Base-by-base conservation (phyloP, 2,329 filamentous ascomycete species). In the Exutisphaerella laricina region DNA sequence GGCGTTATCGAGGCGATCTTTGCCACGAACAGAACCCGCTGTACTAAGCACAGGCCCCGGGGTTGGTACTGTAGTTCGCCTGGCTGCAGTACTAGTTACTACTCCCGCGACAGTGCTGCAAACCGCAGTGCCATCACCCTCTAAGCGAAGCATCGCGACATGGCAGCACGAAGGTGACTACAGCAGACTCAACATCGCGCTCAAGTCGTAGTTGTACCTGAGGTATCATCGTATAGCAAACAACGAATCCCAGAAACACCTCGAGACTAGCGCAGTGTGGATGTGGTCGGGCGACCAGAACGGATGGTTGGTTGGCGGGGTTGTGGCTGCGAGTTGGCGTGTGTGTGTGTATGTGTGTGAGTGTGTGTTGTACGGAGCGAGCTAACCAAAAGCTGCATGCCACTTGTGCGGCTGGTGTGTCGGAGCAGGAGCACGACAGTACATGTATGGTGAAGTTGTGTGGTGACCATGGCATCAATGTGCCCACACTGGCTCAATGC, bases 391-490 rank as follows among this genome's bases (percentile, higher is more conserved):
- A 10, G 32, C 32, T 26, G 17, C 23, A 20, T 35, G 32, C 32
- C 32, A 35, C 32, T 21, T 23, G 32, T 16, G 20, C 32, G 22
- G 12, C 17, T 13, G 16, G 13, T 5, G 23, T 9, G 5, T 33
- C 13, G 5, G 6, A 6, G n/a, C n/a, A 7, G 18, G 17, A 35
- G 33, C 18, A 23, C 33, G 20, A 13, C 12, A 23, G 14, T 23
- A 13, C 7, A 16, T 12, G 12, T 2, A 35, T n/a, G 16, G 20
- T 12, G 33, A 17, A 35, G 33, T 8, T n/a, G n/a, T n/a, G n/a
- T n/a, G n/a, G n/a, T n/a, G n/a, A 35, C 33, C 6, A 35, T 35
- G 33, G 21, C 33, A 22, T 35, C 33, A 35, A 22, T 35, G 33
- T 35, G 20, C 32, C 13, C 33, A 14, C 33, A 7, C 23, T 26